These are phyloP conservation scores for Calonectria ilicicola DNA, from an alignment of 2,329 filamentous ascomycete genomes.

Conservation along the genomic window DNA sequence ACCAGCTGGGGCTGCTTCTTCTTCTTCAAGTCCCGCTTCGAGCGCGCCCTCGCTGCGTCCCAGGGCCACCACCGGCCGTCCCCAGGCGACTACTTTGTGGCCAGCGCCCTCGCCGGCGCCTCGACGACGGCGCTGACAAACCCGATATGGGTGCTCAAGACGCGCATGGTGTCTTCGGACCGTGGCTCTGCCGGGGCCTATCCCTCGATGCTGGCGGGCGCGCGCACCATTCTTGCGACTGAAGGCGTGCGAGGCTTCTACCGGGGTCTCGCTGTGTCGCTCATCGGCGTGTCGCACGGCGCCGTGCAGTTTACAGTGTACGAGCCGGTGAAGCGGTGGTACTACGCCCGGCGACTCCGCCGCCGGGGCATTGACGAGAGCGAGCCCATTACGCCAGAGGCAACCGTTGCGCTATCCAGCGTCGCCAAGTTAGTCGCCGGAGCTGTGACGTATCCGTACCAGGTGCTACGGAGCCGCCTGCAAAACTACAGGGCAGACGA, in stretches of 20 bases:
- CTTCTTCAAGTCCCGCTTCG: slow-evolving; percentile 74
- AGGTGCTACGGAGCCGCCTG: slow-evolving; percentile 88
- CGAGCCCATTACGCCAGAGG: slow-evolving; percentile 71
- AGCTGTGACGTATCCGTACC: slow-evolving; percentile 93
- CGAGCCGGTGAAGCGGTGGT: slow-evolving; percentile 73
- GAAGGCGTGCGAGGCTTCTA: slow-evolving; percentile 89
- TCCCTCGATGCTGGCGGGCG: slow-evolving; percentile 79
- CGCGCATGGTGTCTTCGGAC: slow-evolving; percentile 92
- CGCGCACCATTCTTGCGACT: slow-evolving; percentile 71
- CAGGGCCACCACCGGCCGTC: slow-evolving; percentile 42
- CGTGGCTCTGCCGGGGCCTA: slow-evolving; percentile 82
- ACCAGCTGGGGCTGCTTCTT: slow-evolving; percentile 95
- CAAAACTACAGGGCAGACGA: slow-evolving; percentile 88
- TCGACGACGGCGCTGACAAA: slow-evolving; percentile 88
- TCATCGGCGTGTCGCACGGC: slow-evolving; percentile 90
- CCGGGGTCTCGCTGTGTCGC: slow-evolving; percentile 83
- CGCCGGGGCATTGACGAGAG: slow-evolving; percentile 31
- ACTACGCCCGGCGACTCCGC: slow-evolving; percentile 59
- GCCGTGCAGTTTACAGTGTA: slow-evolving; percentile 97
- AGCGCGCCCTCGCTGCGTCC: slow-evolving; percentile 56
- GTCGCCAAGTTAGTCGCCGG: slow-evolving; percentile 89
- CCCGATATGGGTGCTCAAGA: slow-evolving; percentile 98
- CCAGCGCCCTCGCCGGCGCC: slow-evolving; percentile 78
- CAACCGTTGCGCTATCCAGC: slow-evolving; percentile 85
- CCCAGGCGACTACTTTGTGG: slow-evolving; percentile 82